Evolutionary conservation across 2,329 filamentous ascomycete species (phyloP).

Genomic region (Gremmenia infestans): DNA sequence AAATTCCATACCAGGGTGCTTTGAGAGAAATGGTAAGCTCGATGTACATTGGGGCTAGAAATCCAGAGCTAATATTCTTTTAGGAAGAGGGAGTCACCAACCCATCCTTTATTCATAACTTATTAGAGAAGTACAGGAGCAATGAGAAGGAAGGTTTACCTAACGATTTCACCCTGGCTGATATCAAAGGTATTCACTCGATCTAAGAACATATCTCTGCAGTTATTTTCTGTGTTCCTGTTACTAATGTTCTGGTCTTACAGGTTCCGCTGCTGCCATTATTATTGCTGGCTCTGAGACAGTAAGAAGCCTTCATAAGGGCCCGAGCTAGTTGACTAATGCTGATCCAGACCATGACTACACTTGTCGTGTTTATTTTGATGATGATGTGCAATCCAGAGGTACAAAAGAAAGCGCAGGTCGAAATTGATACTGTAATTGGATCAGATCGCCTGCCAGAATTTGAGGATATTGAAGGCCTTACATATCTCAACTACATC

Average conservation of each 20-base stretch:
- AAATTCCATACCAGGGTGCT: too few relatives aligned
- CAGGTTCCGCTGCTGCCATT: slow-evolving; percentile 43
- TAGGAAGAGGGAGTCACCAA: too few relatives aligned
- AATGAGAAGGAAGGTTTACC: neutral
- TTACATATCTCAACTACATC: slow-evolving; percentile 43
- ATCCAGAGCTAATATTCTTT: too few relatives aligned
- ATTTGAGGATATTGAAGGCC: slow-evolving; percentile 42
- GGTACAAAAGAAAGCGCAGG: slow-evolving; percentile 43
- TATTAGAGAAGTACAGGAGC: neutral
- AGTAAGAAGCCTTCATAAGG: slow-evolving; percentile 36
- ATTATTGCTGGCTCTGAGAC: slow-evolving; percentile 38
- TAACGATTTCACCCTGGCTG: slow-evolving; percentile 12
- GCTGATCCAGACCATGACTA: slow-evolving; percentile 35
- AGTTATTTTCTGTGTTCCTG: slow-evolving; percentile 37
- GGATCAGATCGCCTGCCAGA: slow-evolving; percentile 41
- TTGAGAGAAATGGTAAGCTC: too few relatives aligned
- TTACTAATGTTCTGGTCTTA: slow-evolving; percentile 29
- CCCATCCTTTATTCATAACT: too few relatives aligned
- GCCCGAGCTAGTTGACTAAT: slow-evolving; percentile 34
- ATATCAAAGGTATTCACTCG: slow-evolving; percentile 26
- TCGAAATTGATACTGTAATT: slow-evolving; percentile 43
- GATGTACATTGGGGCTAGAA: too few relatives aligned
- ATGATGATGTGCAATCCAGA: slow-evolving; percentile 33
- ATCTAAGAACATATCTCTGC: slow-evolving; percentile 32
- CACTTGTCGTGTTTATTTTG: slow-evolving; percentile 38